These are phyloP conservation scores for Aspergillus sclerotiicarbonarius DNA, from an alignment of 495 filamentous ascomycete species.

Conservation along the genomic window DNA sequence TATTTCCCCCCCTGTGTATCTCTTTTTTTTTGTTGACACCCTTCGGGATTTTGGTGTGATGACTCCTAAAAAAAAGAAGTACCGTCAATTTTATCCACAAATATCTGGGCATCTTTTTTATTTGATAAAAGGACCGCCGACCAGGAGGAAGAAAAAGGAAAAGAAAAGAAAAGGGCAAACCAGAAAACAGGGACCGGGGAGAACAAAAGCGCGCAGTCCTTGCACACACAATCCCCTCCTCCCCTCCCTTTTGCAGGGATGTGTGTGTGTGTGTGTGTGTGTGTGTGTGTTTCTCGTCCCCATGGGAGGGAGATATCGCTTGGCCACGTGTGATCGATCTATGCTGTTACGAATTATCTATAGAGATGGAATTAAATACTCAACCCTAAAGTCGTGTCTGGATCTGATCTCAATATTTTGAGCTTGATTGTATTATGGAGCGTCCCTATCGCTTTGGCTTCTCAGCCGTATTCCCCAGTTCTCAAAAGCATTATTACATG, in stretches of 20 bases:
- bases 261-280: neutral
- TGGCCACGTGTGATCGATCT: conserved; percentile 32
- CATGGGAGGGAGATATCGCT: conserved; percentile 4
- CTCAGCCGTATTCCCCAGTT: neutral
- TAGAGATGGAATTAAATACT: conserved; percentile 33
- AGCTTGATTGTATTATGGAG: neutral
- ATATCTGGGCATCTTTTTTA: conserved; percentile 8
- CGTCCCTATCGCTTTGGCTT: neutral
- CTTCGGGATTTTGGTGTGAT: conserved; percentile 7
- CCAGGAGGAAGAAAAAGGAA: neutral
- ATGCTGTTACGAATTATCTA: conserved; percentile 52
- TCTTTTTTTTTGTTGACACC: conserved; percentile 10
- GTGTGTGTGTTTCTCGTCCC: conserved; percentile 4
- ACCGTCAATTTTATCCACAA: conserved; percentile 5
- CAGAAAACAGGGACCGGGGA: neutral
- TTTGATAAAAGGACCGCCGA: neutral
- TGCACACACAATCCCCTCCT: neutral
- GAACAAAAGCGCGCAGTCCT: neutral
- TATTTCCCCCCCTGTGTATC: conserved; percentile 25
- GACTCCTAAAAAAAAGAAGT: conserved; percentile 6
- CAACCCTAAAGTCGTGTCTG: conserved; percentile 14
- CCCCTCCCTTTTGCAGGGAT: neutral
- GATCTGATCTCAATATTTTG: neutral
- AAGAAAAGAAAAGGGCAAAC: too few species aligned
- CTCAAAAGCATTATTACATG: neutral